These are phyloP conservation scores for Ophiorrhiza pumila DNA, from an alignment of 257 asterid genomes.

Conservation along the genomic window DNA sequence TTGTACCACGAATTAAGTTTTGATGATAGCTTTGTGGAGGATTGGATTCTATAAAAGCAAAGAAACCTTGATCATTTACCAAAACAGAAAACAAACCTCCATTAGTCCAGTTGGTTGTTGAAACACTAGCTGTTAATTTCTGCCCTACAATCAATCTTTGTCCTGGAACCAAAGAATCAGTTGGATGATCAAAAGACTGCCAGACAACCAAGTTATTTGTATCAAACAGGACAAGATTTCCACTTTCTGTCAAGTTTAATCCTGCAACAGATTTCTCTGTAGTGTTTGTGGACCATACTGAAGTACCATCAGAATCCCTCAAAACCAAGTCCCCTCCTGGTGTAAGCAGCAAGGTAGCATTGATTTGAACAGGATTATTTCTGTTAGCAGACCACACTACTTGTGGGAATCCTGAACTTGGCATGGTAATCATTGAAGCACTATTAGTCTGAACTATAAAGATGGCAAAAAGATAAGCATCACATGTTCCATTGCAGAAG, in stretches of 20 bases:
- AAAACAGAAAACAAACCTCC: slow-evolving; percentile 26
- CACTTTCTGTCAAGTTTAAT: slow-evolving; percentile 34
- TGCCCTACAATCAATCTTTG: slow-evolving; percentile 36
- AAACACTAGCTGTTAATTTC: slow-evolving; percentile 34
- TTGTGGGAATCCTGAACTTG: slow-evolving; percentile 35
- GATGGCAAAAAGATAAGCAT: slow-evolving; percentile 36
- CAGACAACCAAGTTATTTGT: slow-evolving; percentile 23
- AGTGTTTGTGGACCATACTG: slow-evolving; percentile 47
- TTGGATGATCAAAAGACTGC: slow-evolving; percentile 48
- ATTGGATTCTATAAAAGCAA: slow-evolving; percentile 22
- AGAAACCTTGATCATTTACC: slow-evolving; percentile 21
- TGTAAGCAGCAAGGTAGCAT: slow-evolving; percentile 40
- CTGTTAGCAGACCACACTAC: slow-evolving; percentile 58
- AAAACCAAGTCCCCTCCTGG: slow-evolving; percentile 32
- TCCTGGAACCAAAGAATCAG: slow-evolving; percentile 38
- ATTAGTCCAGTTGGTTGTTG: slow-evolving; percentile 30
- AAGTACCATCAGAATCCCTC: slow-evolving; percentile 38
- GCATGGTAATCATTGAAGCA: slow-evolving; percentile 16
- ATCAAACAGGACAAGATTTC: slow-evolving; percentile 40
- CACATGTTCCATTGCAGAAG: slow-evolving; percentile 42
- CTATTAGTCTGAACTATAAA: slow-evolving; percentile 40
- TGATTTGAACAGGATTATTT: slow-evolving; percentile 28
- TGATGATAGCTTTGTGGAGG: slow-evolving; percentile 32
- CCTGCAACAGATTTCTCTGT: slow-evolving; percentile 32
- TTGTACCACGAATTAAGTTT: neutral